A percentile compares a stretch with the other conserved stretches of the same genome.
phyloP scores from a whole-genome alignment of 179 eudicot species.

The Nepenthes alata region DNA sequence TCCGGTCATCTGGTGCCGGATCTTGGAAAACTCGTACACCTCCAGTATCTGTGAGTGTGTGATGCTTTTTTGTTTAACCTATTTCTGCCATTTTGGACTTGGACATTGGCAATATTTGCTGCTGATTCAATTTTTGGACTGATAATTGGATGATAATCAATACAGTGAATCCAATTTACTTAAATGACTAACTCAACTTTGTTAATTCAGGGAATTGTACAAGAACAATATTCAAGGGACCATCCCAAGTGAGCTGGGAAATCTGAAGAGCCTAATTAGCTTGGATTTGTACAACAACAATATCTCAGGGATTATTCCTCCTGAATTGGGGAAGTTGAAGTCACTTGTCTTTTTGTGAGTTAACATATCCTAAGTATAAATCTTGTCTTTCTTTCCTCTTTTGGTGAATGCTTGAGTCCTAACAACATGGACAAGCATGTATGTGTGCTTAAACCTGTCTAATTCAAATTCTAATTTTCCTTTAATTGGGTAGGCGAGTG shows the following conservation, averaged over 20 bases:
- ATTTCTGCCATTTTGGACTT: background rate
- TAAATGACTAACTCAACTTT: background rate
- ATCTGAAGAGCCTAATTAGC: slow-evolving; percentile 79
- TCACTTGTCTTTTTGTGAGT: slow-evolving; percentile 73
- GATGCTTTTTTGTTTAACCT: background rate
- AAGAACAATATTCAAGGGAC: slow-evolving; percentile 76
- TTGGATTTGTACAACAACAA: slow-evolving; percentile 91
- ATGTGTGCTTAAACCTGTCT: too few species aligned
- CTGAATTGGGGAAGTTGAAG: slow-evolving; percentile 63
- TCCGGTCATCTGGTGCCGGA: slow-evolving; percentile 87
- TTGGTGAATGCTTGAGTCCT: too few species aligned
- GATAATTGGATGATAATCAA: background rate
- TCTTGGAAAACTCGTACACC: slow-evolving; percentile 84
- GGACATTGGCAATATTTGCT: background rate
- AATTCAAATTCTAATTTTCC: background rate
- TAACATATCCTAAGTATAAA: background rate
- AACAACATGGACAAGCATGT: background rate
- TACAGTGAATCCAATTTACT: background rate
- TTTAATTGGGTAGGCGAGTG: slow-evolving; percentile 54
- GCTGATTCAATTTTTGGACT: too few species aligned
- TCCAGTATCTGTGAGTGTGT: slow-evolving; percentile 68
- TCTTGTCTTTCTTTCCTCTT: background rate
- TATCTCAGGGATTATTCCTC: slow-evolving; percentile 63
- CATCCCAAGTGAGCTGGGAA: slow-evolving; percentile 77
- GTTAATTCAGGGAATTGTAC: slow-evolving; percentile 74